Percentiles rank a stretch among this genome's conserved stretches.
Conservation (phyloP, 805 yeast species). For the Metschnikowia lachancei region DNA sequence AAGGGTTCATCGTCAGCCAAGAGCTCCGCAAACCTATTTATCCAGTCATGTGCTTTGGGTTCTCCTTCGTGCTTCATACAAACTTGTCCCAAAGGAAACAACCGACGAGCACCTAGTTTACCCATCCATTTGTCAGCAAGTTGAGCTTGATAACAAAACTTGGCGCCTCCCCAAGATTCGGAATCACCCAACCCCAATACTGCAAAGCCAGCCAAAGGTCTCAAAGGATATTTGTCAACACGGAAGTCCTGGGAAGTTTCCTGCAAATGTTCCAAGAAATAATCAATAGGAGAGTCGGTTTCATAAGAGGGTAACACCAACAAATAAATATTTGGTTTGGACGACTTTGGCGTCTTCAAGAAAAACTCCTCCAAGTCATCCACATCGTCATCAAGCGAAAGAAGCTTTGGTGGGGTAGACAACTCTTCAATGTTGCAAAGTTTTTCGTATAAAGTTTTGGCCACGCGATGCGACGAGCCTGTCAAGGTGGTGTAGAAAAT, state of each 20-base stretch:
- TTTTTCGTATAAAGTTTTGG: slow-evolving; percentile 46
- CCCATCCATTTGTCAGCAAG: slow-evolving; percentile 72
- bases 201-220: slow-evolving; percentile 69
- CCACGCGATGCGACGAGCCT: slow-evolving; percentile 74
- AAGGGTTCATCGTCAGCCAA: slow-evolving; percentile 72
- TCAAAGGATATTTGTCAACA: slow-evolving; percentile 76
- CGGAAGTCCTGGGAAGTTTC: slow-evolving; percentile 86
- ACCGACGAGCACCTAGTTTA: slow-evolving; percentile 80
- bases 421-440: slow-evolving; percentile 29
- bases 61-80: slow-evolving; percentile 74
- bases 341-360: slow-evolving; percentile 52
- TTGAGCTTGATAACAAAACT: slow-evolving; percentile 83
- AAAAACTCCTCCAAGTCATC: slow-evolving; percentile 84
- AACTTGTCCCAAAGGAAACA: slow-evolving; percentile 79
- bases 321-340: slow-evolving; percentile 54
- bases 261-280: slow-evolving; percentile 71
- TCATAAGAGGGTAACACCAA: slow-evolving; percentile 87
- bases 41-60: slow-evolving; percentile 63
- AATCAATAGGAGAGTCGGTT: slow-evolving; percentile 89
- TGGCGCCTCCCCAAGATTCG: slow-evolving; percentile 73
- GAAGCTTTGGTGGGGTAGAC: slow-evolving; percentile 46
- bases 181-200: slow-evolving; percentile 87
- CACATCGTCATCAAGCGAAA: slow-evolving; percentile 75
- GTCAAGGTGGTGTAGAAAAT: slow-evolving; percentile 84
- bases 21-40: slow-evolving; percentile 53